Conservation (phyloP, 257 asterid genomes). For the Solanum chaucha region DNA sequence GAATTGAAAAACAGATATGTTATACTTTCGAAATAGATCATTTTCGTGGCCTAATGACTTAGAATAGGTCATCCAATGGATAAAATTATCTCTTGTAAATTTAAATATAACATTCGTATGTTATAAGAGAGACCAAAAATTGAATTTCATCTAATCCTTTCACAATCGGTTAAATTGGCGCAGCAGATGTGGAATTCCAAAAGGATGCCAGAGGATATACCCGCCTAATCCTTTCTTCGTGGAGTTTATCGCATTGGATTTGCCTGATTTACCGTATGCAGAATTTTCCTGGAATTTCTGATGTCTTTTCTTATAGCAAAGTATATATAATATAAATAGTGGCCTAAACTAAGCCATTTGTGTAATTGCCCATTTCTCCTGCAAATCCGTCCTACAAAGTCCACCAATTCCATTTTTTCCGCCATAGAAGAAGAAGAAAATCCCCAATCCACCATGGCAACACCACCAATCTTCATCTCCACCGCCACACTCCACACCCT, state of each 20-base stretch:
- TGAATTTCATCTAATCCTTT: neutral
- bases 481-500: slow-evolving; percentile 37
- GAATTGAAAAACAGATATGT: neutral
- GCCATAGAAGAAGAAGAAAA: neutral
- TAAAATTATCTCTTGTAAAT: neutral
- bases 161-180: neutral
- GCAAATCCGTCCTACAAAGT: neutral
- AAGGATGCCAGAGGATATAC: neutral
- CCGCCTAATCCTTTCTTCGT: neutral
- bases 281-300: neutral
- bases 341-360: neutral
- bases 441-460: slow-evolving; percentile 8
- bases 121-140: neutral
- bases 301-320: neutral
- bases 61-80: neutral
- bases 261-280: neutral
- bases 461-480: slow-evolving; percentile 53
- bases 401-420: neutral
- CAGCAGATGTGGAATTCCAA: neutral
- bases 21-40: neutral
- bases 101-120: neutral
- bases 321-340: neutral
- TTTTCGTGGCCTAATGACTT: neutral
- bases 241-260: neutral
- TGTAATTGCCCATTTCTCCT: neutral